Conservation (phyloP, 2,329 filamentous ascomycete species). For the Cordyceps javanica region DNA sequence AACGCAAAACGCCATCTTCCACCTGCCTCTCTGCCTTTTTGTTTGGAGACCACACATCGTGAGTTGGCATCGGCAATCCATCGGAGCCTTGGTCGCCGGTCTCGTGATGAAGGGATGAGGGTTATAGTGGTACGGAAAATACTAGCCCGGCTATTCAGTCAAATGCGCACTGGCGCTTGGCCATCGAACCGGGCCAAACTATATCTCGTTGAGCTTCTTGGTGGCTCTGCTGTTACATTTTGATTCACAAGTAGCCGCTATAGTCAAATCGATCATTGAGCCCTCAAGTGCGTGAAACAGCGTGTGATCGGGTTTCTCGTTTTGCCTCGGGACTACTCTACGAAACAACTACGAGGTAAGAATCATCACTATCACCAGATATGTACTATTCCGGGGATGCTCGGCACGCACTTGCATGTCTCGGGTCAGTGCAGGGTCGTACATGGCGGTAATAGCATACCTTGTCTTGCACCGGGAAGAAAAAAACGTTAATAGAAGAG, state of each 20-base stretch:
- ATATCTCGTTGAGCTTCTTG: neutral
- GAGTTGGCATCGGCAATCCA: neutral
- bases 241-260: neutral
- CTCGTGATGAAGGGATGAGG: too few relatives aligned
- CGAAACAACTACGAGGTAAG: neutral
- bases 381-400: neutral
- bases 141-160: neutral
- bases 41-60: neutral
- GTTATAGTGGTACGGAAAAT: neutral
- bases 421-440: neutral
- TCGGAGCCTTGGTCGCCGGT: neutral
- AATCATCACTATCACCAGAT: neutral
- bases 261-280: neutral
- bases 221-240: neutral
- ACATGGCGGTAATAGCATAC: neutral
- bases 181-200: neutral
- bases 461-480: neutral
- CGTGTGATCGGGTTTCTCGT: neutral
- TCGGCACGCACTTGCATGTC: neutral
- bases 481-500: neutral
- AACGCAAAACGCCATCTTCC: slow-evolving; percentile 7
- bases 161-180: neutral
- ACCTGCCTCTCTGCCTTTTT: neutral
- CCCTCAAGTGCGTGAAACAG: neutral
- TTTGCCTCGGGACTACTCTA: neutral